Evolutionary conservation across 345 rosid genomes (phyloP).

Genomic region (Populus nigra): DNA sequence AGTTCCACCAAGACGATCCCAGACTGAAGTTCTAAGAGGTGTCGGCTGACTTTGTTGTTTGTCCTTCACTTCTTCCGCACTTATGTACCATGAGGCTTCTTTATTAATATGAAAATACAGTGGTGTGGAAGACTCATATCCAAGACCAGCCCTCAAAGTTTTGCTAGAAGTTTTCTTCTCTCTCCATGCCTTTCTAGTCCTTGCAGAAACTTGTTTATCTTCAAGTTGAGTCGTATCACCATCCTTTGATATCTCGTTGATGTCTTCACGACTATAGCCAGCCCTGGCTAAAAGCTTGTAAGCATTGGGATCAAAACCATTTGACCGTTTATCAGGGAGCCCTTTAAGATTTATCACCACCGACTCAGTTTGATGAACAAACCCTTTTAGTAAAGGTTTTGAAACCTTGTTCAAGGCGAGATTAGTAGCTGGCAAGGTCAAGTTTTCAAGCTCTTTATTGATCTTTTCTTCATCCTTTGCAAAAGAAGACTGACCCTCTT

Average conservation of each 20-base stretch:
- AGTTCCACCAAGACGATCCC: neutral
- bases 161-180: neutral
- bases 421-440: neutral
- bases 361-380: neutral
- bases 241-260: no score
- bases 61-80: neutral
- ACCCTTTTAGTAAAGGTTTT: neutral
- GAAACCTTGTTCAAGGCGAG: neutral
- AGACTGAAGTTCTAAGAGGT: neutral
- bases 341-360: neutral
- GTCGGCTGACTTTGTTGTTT: neutral
- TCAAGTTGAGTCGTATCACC: neutral
- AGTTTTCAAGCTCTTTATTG: neutral
- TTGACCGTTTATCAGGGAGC: neutral
- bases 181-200: neutral
- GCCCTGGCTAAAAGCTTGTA: slow-evolving; percentile 3
- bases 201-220: neutral
- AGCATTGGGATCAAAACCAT: slow-evolving; percentile 7
- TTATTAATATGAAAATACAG: neutral
- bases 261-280: neutral
- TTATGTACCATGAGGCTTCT: neutral
- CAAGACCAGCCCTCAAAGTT: neutral
- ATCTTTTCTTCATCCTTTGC: neutral
- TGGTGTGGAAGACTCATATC: neutral
- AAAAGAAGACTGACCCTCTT: neutral